These are phyloP conservation scores for Ophiocordyceps camponoti-saundersi DNA, from an alignment of 2,329 filamentous ascomycete genomes.

Conservation along the genomic window DNA sequence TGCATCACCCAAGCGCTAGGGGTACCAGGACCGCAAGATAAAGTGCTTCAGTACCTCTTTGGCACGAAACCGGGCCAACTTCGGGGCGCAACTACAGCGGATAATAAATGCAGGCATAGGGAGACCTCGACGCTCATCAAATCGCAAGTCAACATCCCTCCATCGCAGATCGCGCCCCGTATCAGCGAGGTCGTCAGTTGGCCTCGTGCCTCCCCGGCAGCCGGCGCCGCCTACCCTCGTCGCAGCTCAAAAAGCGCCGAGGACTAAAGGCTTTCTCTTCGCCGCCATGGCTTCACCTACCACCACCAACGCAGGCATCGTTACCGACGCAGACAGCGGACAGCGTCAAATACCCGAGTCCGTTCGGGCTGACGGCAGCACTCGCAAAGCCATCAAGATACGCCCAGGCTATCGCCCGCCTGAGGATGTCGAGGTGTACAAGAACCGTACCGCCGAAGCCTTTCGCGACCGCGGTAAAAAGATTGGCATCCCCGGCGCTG, in stretches of 20 bases:
- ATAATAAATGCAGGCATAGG: not conserved
- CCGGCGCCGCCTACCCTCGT: not conserved
- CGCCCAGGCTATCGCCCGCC: conserved; percentile 85
- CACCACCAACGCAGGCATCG: conserved; percentile 53
- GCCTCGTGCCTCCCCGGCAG: not conserved
- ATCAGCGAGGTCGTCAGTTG: not conserved
- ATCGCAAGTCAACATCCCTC: not conserved
- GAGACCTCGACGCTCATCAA: too few species aligned
- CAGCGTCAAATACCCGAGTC: conserved; percentile 83
- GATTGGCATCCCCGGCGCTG: conserved; percentile 55
- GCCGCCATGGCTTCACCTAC: conserved; percentile 26
- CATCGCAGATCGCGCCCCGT: not conserved
- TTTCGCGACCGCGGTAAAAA: conserved; percentile 59
- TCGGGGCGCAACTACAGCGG: too few species aligned
- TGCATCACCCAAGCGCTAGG: not conserved
- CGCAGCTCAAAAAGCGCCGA: not conserved
- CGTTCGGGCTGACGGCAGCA: conserved; percentile 69
- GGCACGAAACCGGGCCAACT: not conserved
- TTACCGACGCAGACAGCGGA: conserved; percentile 58
- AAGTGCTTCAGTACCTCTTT: not conserved
- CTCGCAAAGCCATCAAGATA: conserved; percentile 88
- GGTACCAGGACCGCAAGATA: not conserved
- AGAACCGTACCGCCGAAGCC: conserved; percentile 73
- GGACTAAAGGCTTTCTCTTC: not conserved
- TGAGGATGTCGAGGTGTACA: conserved; percentile 93